Base-by-base conservation (phyloP, 441 rosid genomes). In the Lepidium campestre region DNA sequence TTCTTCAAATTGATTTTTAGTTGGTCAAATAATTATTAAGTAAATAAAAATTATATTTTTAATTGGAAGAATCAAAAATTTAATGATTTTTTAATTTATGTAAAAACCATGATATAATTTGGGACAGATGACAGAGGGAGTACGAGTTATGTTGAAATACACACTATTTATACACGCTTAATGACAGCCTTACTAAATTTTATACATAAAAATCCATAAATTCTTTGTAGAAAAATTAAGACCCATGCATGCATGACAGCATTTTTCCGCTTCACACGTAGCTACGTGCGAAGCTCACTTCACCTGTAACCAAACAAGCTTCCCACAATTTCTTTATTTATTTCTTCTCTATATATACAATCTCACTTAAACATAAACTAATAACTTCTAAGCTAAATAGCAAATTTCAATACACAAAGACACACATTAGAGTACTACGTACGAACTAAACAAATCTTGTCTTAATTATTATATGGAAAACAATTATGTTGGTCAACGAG, bases 201-300 rank as follows among this genome's bases (percentile, higher is more conserved):
- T n/a, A 39, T 31, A 56, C 12, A 27, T 27, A 4, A 46, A 56
- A 11, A 63, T 20, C 9, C 3, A 70, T 54, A 17, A 45, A 52
- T 12, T 41, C 31, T 9, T 15, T 44, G 34, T 18, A 25, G 8
- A 53, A 27, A 1, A n/a, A n/a, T 27, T 27, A 19, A 63, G 27
- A 56, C 70, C 55, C 62, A 66, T 72, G 72, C 76, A 72, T 66
- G 76, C 76, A 72, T 72, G 67, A 44, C 76, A 72, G 67, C 76
- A 44, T 25, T 18, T 50, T 1, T 32, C 62, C 67, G 66, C 57
- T 65, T 10, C 62, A 66, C 36, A 66, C 67, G 76, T 66, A 42
- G 52, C 76, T 72, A 72, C 76, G 69, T 44, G 67, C 44, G 76
- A 72, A 66, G 44, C 62, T 72, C 56, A 66, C 72, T 59, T 66